Evolutionary conservation across 164 flowering plant genomes (phyloP), one percentile per base, ranked within the genome.

Genomic region (Chimonanthus praecox): DNA sequence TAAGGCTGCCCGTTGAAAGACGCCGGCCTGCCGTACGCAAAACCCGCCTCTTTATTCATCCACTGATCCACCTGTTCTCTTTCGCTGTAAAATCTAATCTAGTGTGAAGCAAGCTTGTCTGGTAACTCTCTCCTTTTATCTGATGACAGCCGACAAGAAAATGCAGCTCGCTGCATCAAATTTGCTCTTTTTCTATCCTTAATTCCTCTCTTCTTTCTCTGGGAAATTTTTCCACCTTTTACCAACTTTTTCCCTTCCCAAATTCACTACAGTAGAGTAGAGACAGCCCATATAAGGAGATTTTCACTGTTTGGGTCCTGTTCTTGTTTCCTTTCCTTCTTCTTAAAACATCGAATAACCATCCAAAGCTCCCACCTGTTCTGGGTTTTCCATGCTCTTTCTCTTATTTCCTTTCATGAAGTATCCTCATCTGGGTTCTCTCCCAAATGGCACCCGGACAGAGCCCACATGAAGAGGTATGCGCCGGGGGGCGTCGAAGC

Each of bases 371-470:
- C 16, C 70, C 20, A 48, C 18, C 54, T 68, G 33, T n/a, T 47
- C 51, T n/a, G 70, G 70, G 70, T 44, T n/a, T 58, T 45, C 15
- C 10, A 33, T 44, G 68, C 48, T 63, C 66, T 63, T 11, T 44
- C 33, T 33, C 2, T 33, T 33, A 1, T 20, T 44, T 18, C 49
- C 68, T 65, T 44, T 58, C 73, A 71, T 71, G 73, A 70, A 70
- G 72, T 51, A 33, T 70, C 63, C 5, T 18, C 63, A 18, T 51
- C 72, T 54, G 63, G 18, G 73, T 71, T 71, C 44, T 71, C 64
- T 61, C 50, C 60, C 67, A 66, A 82, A 87, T 85, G 90, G 76
- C 76, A 49, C 43, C 79, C 65, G 67, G 62, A 69, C 78, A 76
- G 60, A 79, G 84, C 44, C 58, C 87, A 74, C 81, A 76, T 65